phyloP scores from a whole-genome alignment of 2,329 filamentous ascomycete genomes.

The Cytospora schulzeri region DNA sequence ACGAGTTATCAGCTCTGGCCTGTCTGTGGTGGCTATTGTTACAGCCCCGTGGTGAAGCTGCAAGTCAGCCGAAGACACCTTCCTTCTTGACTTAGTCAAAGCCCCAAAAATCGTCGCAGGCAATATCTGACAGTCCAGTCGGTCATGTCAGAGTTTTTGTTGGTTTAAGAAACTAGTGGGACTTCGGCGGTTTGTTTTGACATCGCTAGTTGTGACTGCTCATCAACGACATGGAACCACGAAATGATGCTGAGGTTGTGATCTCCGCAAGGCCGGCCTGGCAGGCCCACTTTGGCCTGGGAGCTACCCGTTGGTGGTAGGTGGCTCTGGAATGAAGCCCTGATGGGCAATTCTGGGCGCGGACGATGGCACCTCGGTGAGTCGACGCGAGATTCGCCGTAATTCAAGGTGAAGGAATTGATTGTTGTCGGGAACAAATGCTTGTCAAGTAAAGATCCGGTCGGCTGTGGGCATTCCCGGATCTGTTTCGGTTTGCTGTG shows the following conservation, averaged over 20 bases:
- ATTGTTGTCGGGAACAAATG: not conserved
- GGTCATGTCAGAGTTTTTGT: slow-evolving; percentile 11
- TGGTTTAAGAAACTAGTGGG: slow-evolving; percentile 15
- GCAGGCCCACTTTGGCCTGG: slow-evolving; percentile 20
- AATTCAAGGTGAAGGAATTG: slow-evolving; percentile 5
- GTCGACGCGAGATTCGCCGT: slow-evolving; percentile 3
- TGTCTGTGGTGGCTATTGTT: slow-evolving; percentile 2
- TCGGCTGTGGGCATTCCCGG: too few relatives aligned
- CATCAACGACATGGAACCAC: slow-evolving; percentile 16
- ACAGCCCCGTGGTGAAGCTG: slow-evolving; percentile 1
- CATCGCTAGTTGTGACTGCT: slow-evolving; percentile 19
- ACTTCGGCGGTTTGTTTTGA: slow-evolving; percentile 10
- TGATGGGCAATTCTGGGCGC: not conserved
- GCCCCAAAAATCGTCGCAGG: slow-evolving; percentile 7
- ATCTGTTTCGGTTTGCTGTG: too few relatives aligned
- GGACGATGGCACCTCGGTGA: slow-evolving; percentile 1
- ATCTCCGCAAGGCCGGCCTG: slow-evolving; percentile 16
- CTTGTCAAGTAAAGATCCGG: not conserved
- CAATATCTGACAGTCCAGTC: slow-evolving; percentile 15
- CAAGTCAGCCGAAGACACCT: slow-evolving; percentile 20
- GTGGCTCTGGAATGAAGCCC: slow-evolving; percentile 16
- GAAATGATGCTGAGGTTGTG: slow-evolving; percentile 20
- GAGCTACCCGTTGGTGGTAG: slow-evolving; percentile 16
- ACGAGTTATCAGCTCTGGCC: slow-evolving; percentile 8
- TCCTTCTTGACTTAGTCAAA: slow-evolving; percentile 28